A percentile compares a stretch with the other conserved stretches of the same genome.
phyloP scores from a whole-genome alignment of 2,329 filamentous ascomycete species.

The Ceratocystis huliohia region DNA sequence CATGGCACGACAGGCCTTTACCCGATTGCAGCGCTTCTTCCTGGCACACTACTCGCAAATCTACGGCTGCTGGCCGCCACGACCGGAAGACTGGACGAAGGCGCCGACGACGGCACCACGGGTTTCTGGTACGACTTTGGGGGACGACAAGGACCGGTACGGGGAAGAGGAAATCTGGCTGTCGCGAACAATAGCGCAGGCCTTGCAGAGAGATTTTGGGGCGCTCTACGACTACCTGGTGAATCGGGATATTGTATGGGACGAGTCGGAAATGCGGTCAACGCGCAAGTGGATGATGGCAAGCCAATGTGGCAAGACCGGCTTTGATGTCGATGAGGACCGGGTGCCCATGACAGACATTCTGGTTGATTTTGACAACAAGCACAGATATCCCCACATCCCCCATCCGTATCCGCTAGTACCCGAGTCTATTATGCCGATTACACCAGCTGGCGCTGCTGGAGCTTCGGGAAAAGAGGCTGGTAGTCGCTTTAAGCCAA shows the following conservation, averaged over 20 bases:
- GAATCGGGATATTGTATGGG: constrained; percentile 53
- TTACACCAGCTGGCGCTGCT: background rate
- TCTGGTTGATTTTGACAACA: constrained; percentile 52
- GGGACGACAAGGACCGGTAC: background rate
- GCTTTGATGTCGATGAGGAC: constrained; percentile 37
- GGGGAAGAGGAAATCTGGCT: constrained; percentile 45
- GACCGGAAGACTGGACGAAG: constrained; percentile 21
- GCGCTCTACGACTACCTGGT: constrained; percentile 60
- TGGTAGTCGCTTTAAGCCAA: constrained; percentile 10
- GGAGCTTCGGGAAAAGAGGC: constrained; percentile 3
- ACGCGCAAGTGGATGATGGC: constrained; percentile 54
- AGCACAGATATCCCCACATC: constrained; percentile 50
- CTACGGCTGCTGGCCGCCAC: constrained; percentile 51
- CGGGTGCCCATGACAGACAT: constrained; percentile 55
- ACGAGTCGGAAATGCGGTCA: constrained; percentile 46
- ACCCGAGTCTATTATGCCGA: constrained; percentile 38
- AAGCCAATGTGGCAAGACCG: constrained; percentile 33
- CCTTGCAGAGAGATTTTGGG: constrained; percentile 53
- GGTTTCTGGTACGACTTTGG: background rate
- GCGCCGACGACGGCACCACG: background rate
- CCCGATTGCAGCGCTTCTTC: constrained; percentile 49
- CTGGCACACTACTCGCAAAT: constrained; percentile 41
- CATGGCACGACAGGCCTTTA: constrained; percentile 32
- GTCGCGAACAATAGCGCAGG: constrained; percentile 42
- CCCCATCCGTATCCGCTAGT: constrained; percentile 55